These are phyloP conservation scores for Ogataea kodamae DNA, from an alignment of 805 yeast species.

Conservation along the genomic window DNA sequence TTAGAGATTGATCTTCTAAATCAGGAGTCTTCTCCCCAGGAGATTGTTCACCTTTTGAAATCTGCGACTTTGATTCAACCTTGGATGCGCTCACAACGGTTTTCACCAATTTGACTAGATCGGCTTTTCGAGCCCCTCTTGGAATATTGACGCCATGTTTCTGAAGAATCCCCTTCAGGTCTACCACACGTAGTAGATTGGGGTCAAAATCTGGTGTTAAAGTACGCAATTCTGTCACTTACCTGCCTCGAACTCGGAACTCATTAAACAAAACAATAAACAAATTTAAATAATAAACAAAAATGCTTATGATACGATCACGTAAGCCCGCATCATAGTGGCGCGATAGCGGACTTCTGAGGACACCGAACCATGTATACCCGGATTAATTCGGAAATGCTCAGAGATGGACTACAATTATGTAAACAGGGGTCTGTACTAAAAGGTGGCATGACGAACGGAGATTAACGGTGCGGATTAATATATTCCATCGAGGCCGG, in stretches of 20 bases:
- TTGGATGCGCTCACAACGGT: conserved; percentile 1
- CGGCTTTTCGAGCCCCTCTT: conserved; percentile 59
- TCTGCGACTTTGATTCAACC: conserved; percentile 6
- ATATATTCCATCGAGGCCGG: conserved; percentile 3
- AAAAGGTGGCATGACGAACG: conserved; percentile 8
- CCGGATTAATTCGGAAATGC: too few species aligned
- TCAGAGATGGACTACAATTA: too few species aligned
- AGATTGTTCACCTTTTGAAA: conserved; percentile 1
- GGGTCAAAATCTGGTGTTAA: conserved; percentile 56
- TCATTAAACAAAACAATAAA: conserved; percentile 10
- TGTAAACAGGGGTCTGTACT: too few species aligned
- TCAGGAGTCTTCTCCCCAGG: background rate
- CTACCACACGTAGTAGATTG: conserved; percentile 54
- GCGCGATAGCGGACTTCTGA: too few species aligned
- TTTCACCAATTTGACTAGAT: conserved; percentile 39
- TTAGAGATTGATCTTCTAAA: background rate
- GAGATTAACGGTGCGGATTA: conserved; percentile 8
- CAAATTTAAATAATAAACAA: conserved; percentile 4
- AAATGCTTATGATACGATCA: too few species aligned
- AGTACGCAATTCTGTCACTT: background rate
- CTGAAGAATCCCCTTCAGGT: conserved; percentile 57
- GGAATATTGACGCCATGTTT: conserved; percentile 53
- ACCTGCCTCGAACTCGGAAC: conserved; percentile 5
- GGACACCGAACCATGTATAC: too few species aligned
- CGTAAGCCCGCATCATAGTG: too few species aligned